Evolutionary conservation across 805 yeast species (phyloP).

Genomic region (Pichia deserticola): DNA sequence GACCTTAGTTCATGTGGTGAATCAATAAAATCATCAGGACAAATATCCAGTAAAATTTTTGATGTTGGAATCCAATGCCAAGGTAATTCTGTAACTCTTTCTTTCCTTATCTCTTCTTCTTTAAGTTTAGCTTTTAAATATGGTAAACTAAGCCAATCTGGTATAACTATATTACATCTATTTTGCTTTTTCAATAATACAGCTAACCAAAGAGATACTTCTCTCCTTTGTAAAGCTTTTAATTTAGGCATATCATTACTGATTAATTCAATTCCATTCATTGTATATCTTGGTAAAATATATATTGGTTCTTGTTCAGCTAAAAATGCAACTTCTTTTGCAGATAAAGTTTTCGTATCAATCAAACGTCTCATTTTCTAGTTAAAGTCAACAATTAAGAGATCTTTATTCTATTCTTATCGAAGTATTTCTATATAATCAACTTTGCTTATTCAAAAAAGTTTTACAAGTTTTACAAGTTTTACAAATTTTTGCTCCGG

Average conservation of each 20-base stretch:
- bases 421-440: no score
- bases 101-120: constrained; percentile 47
- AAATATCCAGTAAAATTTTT: constrained; percentile 55
- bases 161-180: constrained; percentile 79
- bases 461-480: no score
- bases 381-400: no score
- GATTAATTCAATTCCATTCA: constrained; percentile 57
- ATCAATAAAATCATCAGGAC: constrained; percentile 72
- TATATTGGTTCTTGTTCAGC: constrained; percentile 74
- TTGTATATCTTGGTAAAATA: constrained; percentile 71
- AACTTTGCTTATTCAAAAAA: no score
- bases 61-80: constrained; percentile 85
- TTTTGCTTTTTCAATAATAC: constrained; percentile 74
- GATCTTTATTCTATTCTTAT: no score
- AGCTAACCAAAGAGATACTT: constrained; percentile 86
- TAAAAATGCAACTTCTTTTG: constrained; percentile 73
- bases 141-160: constrained; percentile 66
- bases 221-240: constrained; percentile 57
- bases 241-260: constrained; percentile 55
- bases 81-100: constrained; percentile 65
- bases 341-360: constrained; percentile 51
- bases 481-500: no score
- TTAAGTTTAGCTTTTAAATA: constrained; percentile 52
- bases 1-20: constrained; percentile 66
- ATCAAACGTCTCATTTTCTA: constrained; percentile 14